Percentiles rank a stretch among this genome's conserved stretches.
Evolutionary conservation across 2,329 filamentous ascomycete species (phyloP).

Genomic region (Ophiobolus disseminans): DNA sequence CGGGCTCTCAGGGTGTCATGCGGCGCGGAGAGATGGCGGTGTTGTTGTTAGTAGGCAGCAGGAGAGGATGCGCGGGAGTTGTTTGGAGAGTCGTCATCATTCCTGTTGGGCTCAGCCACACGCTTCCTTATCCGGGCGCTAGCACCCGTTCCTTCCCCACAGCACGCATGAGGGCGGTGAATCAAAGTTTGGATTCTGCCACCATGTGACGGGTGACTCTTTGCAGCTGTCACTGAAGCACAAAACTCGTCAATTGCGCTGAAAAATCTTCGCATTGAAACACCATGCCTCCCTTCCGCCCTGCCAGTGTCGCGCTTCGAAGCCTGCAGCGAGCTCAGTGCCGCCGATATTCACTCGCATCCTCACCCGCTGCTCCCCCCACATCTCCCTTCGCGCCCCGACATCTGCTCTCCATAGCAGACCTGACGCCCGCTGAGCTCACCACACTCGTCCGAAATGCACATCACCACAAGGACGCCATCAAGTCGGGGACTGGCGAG

Average conservation of each 20-base stretch:
- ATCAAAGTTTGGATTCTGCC: constrained; percentile 20
- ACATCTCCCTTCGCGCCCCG: constrained; percentile 71
- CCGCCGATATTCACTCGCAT: constrained; percentile 35
- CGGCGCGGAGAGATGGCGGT: constrained; percentile 5
- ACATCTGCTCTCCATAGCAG: constrained; percentile 89
- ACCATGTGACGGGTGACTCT: constrained; percentile 29
- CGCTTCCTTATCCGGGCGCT: constrained; percentile 4
- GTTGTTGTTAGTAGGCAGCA: constrained; percentile 1
- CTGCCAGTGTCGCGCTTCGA: constrained; percentile 36
- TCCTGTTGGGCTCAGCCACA: constrained; percentile 15
- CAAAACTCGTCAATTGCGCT: constrained; percentile 20
- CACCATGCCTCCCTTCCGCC: constrained; percentile 44
- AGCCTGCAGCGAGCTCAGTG: constrained; percentile 37
- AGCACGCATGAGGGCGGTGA: constrained; percentile 22
- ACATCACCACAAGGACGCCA: constrained; percentile 73
- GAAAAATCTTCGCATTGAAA: constrained; percentile 5
- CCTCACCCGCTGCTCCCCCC: constrained; percentile 48
- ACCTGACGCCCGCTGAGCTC: constrained; percentile 82
- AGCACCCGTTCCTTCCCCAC: constrained; percentile 2
- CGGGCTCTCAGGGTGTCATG: constrained; percentile 16
- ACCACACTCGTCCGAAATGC: constrained; percentile 84
- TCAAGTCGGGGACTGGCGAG: constrained; percentile 69
- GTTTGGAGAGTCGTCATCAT: constrained; percentile 21
- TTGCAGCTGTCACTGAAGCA: background rate
- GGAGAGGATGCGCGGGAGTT: background rate